phyloP scores from a whole-genome alignment of 2,329 filamentous ascomycete genomes.

The Thielaviopsis ethacetica region DNA sequence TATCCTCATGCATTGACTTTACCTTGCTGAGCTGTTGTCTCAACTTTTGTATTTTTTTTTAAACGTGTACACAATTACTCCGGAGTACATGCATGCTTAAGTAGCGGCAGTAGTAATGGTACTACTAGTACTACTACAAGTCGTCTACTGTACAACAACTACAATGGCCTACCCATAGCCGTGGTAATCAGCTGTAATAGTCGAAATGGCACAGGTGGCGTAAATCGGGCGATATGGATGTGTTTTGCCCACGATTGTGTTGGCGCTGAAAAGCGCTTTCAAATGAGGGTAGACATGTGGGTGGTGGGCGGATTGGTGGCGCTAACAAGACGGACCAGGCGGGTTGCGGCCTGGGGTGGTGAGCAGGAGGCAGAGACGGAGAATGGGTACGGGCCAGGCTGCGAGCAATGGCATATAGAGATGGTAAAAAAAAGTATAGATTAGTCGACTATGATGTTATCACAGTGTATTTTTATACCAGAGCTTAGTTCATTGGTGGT shows the following conservation, averaged over 20 bases:
- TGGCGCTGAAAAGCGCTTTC: conserved; percentile 3
- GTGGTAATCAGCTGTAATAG: background rate
- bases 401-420: background rate
- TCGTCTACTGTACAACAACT: background rate
- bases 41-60: too few species aligned
- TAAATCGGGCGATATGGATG: background rate
- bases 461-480: background rate
- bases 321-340: background rate
- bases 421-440: background rate
- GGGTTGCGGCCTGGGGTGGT: conserved; percentile 2
- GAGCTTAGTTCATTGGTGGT: background rate
- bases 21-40: too few species aligned
- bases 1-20: too few species aligned
- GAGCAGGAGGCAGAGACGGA: background rate
- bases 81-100: too few species aligned
- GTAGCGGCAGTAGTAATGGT: too few species aligned
- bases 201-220: background rate
- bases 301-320: background rate
- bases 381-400: conserved; percentile 1
- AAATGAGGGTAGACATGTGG: conserved; percentile 7
- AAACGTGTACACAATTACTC: too few species aligned
- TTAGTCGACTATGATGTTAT: background rate
- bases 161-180: background rate
- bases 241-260: background rate
- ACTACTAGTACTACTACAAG: background rate